phyloP scores from a whole-genome alignment of 2,329 filamentous ascomycete genomes.

The Lizonia empirigonia region DNA sequence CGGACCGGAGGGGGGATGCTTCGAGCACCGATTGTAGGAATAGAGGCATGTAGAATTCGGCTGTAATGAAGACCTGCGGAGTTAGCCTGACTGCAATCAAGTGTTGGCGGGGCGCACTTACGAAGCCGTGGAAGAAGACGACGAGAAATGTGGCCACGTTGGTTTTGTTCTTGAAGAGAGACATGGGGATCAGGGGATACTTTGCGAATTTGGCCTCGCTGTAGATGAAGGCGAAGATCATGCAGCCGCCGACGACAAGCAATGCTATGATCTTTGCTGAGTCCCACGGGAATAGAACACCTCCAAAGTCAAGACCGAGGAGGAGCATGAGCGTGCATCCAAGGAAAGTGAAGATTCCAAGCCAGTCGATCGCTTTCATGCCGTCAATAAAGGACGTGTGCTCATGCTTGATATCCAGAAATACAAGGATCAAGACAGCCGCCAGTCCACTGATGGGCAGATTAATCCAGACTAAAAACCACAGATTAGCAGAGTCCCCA shows the following conservation, averaged over 20 bases:
- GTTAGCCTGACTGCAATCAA: neutral
- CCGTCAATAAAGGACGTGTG: constrained; percentile 56
- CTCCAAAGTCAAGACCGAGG: constrained; percentile 61
- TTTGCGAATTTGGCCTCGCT: constrained; percentile 68
- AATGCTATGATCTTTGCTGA: constrained; percentile 62
- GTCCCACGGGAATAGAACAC: constrained; percentile 59
- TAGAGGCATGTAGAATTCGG: constrained; percentile 73
- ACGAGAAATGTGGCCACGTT: constrained; percentile 63
- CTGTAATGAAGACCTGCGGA: constrained; percentile 53
- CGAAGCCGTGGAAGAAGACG: constrained; percentile 56
- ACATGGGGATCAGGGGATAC: constrained; percentile 71
- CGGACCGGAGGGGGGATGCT: constrained; percentile 65
- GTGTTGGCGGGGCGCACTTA: constrained; percentile 25
- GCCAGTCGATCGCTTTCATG: constrained; percentile 60
- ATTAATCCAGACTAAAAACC: constrained; percentile 58
- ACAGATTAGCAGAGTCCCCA: neutral
- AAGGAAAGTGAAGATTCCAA: constrained; percentile 58
- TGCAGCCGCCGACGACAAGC: constrained; percentile 57
- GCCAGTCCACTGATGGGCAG: constrained; percentile 57
- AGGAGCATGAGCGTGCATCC: constrained; percentile 59
- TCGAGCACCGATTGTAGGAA: constrained; percentile 73
- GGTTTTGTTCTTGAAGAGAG: constrained; percentile 62
- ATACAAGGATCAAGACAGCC: constrained; percentile 57
- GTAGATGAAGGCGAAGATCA: constrained; percentile 61
- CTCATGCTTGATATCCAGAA: constrained; percentile 62